A percentile compares a stretch with the other conserved stretches of the same genome.
phyloP scores from a whole-genome alignment of 306 rosid genomes.

The Boehmeria nivea region DNA sequence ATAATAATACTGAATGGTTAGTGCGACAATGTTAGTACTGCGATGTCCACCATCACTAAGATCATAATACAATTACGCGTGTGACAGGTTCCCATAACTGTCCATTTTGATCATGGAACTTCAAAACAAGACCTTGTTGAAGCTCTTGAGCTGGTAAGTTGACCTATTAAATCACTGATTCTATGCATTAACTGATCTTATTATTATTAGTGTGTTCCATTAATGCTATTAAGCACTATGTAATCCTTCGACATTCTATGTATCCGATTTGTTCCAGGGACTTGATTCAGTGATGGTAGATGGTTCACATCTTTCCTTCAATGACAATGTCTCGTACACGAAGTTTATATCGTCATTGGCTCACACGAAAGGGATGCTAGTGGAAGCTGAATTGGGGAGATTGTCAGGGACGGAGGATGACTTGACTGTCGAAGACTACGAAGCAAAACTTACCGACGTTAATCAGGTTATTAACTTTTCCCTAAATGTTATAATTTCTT shows the following conservation, averaged over 20 bases:
- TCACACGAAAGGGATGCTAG: slow-evolving; percentile 68
- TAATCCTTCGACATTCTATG: slow-evolving; percentile 12
- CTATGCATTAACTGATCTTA: slow-evolving; percentile 7
- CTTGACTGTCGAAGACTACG: slow-evolving; percentile 84
- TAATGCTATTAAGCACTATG: slow-evolving; percentile 12
- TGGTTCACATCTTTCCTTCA: slow-evolving; percentile 84
- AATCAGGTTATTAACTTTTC: slow-evolving; percentile 44
- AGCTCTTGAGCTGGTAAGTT: slow-evolving; percentile 77
- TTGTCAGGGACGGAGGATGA: slow-evolving; percentile 96
- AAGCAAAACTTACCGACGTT: slow-evolving; percentile 80
- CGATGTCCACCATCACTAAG: background rate
- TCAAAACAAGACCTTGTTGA: slow-evolving; percentile 73
- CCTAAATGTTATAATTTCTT: background rate
- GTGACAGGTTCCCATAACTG: slow-evolving; percentile 76
- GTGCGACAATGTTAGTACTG: background rate
- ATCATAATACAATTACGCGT: slow-evolving; percentile 16
- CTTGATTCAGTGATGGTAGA: slow-evolving; percentile 88
- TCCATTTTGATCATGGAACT: slow-evolving; percentile 96
- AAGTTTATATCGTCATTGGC: slow-evolving; percentile 69
- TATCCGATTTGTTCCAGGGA: slow-evolving; percentile 52
- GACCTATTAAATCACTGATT: background rate
- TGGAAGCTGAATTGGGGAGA: slow-evolving; percentile 94
- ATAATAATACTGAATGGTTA: too few species aligned
- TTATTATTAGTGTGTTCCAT: slow-evolving; percentile 5
- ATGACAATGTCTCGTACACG: slow-evolving; percentile 67